These are phyloP conservation scores for Phoma sp. DNA, from an alignment of 2,329 filamentous ascomycete species.

Conservation along the genomic window DNA sequence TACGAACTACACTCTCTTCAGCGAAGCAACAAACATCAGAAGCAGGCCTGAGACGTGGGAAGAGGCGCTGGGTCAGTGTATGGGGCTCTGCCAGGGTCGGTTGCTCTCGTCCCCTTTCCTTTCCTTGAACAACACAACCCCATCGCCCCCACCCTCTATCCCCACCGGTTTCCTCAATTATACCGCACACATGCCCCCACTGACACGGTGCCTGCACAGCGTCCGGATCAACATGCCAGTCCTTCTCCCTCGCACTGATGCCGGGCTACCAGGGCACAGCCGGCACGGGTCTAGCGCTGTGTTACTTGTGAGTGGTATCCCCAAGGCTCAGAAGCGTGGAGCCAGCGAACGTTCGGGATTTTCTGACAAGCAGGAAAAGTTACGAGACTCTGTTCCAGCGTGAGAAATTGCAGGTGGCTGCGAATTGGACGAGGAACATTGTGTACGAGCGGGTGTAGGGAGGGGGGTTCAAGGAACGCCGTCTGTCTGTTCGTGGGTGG, in stretches of 20 bases:
- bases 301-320: not conserved
- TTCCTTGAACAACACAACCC: not conserved
- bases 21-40: not conserved
- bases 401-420: not conserved
- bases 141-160: too few relatives aligned
- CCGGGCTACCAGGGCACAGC: not conserved
- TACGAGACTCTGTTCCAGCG: slow-evolving; percentile 1
- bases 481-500: too few relatives aligned
- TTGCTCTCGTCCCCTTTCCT: not conserved
- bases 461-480: too few relatives aligned
- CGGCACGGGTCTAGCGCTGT: not conserved
- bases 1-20: not conserved
- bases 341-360: too few relatives aligned
- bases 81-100: not conserved
- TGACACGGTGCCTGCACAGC: not conserved
- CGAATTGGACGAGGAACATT: not conserved
- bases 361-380: not conserved
- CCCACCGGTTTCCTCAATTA: too few relatives aligned
- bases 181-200: too few relatives aligned
- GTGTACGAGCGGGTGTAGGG: not conserved
- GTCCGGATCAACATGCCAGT: not conserved
- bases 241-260: not conserved
- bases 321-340: not conserved
- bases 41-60: slow-evolving; percentile 3
- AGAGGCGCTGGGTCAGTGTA: not conserved